Evolutionary conservation across 352 stramenopile species (phyloP).

Genomic region (Phytophthora megakarya): DNA sequence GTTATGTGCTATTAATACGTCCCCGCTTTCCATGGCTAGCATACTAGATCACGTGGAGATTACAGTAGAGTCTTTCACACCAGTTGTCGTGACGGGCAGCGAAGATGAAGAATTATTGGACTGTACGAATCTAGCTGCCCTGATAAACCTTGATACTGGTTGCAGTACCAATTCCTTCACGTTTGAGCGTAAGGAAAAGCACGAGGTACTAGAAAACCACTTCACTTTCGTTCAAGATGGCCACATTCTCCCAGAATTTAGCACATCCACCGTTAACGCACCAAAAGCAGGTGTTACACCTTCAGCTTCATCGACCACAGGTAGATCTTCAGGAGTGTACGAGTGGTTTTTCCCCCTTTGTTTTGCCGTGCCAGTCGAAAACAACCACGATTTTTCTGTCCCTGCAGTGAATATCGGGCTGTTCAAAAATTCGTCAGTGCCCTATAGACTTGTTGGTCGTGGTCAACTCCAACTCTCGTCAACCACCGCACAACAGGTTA

Average conservation of each 20-base stretch:
- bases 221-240: slow-evolving; percentile 27
- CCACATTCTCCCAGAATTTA: slow-evolving; percentile 1
- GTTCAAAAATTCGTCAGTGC: slow-evolving; percentile 26
- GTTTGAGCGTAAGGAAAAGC: not conserved
- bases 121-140: slow-evolving; percentile 19
- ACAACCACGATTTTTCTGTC: slow-evolving; percentile 2
- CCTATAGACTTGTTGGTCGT: slow-evolving; percentile 23
- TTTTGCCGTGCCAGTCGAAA: slow-evolving; percentile 15
- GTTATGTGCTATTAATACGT: slow-evolving; percentile 15
- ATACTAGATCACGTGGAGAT: slow-evolving; percentile 31
- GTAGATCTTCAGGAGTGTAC: slow-evolving; percentile 17
- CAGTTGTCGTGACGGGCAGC: slow-evolving; percentile 30
- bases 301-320: slow-evolving; percentile 13
- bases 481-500: slow-evolving; percentile 6
- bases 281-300: slow-evolving; percentile 27
- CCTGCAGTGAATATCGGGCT: slow-evolving; percentile 28
- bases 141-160: slow-evolving; percentile 10
- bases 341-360: slow-evolving; percentile 46
- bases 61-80: slow-evolving; percentile 33
- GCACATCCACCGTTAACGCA: not conserved
- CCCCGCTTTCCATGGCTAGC: not conserved
- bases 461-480: slow-evolving; percentile 28
- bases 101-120: slow-evolving; percentile 27
- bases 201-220: slow-evolving; percentile 10
- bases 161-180: not conserved